Conservation (phyloP, 2,329 filamentous ascomycete species). For the Rhinocladiella mackenziei region DNA sequence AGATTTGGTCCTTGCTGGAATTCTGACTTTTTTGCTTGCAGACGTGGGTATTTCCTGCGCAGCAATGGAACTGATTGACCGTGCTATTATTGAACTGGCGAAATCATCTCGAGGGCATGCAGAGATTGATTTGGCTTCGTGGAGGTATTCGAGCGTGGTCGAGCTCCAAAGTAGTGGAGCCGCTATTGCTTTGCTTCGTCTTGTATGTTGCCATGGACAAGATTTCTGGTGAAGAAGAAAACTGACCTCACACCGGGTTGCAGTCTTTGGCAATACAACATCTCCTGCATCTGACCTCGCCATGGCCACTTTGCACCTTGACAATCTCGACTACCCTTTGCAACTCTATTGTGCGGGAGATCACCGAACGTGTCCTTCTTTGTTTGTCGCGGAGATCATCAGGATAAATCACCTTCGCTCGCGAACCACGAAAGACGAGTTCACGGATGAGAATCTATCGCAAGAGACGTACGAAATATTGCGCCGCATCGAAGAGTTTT, state of each 20-base stretch:
- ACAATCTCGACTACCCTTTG: constrained; percentile 33
- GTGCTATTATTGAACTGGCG: neutral
- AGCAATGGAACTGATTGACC: neutral
- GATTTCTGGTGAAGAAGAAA: constrained; percentile 22
- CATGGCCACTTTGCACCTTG: constrained; percentile 29
- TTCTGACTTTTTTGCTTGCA: neutral
- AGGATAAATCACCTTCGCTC: constrained; percentile 38
- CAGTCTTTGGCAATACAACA: constrained; percentile 38
- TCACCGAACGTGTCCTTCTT: constrained; percentile 24
- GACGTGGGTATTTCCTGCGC: neutral
- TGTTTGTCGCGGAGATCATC: constrained; percentile 36
- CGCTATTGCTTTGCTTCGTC: neutral
- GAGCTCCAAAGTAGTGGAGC: neutral
- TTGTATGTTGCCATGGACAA: constrained; percentile 19
- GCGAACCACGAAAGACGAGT: constrained; percentile 14
- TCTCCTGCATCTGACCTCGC: constrained; percentile 35
- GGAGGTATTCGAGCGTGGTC: constrained; percentile 3
- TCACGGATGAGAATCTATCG: constrained; percentile 4
- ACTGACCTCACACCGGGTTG: constrained; percentile 30
- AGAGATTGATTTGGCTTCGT: neutral
- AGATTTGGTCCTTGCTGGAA: neutral
- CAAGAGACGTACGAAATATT: constrained; percentile 30
- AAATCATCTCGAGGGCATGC: neutral
- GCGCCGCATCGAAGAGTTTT: constrained; percentile 32
- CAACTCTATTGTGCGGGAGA: neutral